Conservation (phyloP, 805 yeast species). For the Metschnikowia chrysomelidarum region DNA sequence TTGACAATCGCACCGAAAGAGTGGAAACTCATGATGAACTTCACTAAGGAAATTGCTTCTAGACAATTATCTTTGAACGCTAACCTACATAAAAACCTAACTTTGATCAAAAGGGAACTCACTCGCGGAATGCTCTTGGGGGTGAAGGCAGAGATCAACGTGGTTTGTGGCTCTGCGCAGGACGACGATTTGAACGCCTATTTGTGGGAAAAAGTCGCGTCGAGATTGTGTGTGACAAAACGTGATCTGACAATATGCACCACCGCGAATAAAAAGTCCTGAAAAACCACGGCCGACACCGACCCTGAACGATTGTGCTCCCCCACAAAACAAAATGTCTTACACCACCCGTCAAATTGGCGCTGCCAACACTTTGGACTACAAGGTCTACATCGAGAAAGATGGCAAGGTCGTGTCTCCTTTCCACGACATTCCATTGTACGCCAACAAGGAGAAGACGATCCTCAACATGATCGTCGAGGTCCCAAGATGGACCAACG, state of each 20-base stretch:
- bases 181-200: constrained; percentile 11
- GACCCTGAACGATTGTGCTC: constrained; percentile 3
- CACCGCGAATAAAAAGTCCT: constrained; percentile 13
- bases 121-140: constrained; percentile 51
- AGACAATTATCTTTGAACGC: not conserved
- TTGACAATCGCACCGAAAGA: constrained; percentile 15
- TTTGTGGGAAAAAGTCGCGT: constrained; percentile 16
- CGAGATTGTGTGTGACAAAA: constrained; percentile 12
- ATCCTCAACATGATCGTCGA: constrained; percentile 42
- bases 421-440: constrained; percentile 76
- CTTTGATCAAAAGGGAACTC: constrained; percentile 42
- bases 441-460: constrained; percentile 76
- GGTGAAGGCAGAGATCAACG: constrained; percentile 59
- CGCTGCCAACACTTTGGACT: constrained; percentile 92
- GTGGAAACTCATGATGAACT: constrained; percentile 13
- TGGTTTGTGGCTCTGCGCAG: constrained; percentile 21
- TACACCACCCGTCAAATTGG: constrained; percentile 92
- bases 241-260: constrained; percentile 18
- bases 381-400: constrained; percentile 86
- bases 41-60: constrained; percentile 7
- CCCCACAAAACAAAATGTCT: constrained; percentile 44
- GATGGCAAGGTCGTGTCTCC: constrained; percentile 94
- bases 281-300: constrained; percentile 7
- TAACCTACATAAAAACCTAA: not conserved
- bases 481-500: constrained; percentile 71